Evolutionary conservation across 345 rosid species (phyloP).

Genomic region (Lumnitzera littorea): DNA sequence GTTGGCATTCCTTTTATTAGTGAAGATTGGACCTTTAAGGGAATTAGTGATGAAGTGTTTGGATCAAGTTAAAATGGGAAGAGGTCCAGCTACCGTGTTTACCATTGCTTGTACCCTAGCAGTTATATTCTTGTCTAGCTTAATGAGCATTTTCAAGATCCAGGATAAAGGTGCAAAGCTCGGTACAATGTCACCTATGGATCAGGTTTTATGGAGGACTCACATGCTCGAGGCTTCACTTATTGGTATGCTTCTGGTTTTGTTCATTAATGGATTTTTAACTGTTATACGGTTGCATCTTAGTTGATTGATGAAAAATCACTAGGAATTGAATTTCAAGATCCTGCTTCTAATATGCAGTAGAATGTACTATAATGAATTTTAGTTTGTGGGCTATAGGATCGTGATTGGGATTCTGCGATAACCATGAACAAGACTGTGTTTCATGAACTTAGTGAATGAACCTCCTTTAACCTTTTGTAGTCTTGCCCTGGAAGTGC

Average conservation of each 20-base stretch:
- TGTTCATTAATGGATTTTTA: not conserved
- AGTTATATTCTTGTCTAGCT: slow-evolving; percentile 67
- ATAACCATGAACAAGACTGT: too few relatives aligned
- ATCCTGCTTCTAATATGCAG: too few relatives aligned
- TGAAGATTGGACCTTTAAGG: slow-evolving; percentile 84
- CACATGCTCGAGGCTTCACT: slow-evolving; percentile 97
- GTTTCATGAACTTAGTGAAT: too few relatives aligned
- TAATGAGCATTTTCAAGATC: slow-evolving; percentile 88
- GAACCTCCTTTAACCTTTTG: too few relatives aligned
- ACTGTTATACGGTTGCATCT: not conserved
- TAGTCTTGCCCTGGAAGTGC: too few relatives aligned
- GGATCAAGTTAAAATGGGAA: slow-evolving; percentile 81
- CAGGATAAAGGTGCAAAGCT: slow-evolving; percentile 97
- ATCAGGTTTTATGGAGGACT: slow-evolving; percentile 97
- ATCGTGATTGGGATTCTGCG: too few relatives aligned
- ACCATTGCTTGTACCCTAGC: slow-evolving; percentile 93
- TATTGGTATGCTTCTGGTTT: slow-evolving; percentile 41
- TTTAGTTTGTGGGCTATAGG: too few relatives aligned
- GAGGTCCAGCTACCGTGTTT: slow-evolving; percentile 91
- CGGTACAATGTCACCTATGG: slow-evolving; percentile 98
- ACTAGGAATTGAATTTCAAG: too few relatives aligned
- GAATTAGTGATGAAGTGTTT: slow-evolving; percentile 85
- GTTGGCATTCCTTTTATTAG: slow-evolving; percentile 59
- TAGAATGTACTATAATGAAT: too few relatives aligned
- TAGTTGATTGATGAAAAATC: too few relatives aligned